Percentiles rank a stretch among this genome's conserved stretches.
Evolutionary conservation across 192 early-diverging fungal genomes (phyloP).

Genomic region (Umbelopsis sp.): DNA sequence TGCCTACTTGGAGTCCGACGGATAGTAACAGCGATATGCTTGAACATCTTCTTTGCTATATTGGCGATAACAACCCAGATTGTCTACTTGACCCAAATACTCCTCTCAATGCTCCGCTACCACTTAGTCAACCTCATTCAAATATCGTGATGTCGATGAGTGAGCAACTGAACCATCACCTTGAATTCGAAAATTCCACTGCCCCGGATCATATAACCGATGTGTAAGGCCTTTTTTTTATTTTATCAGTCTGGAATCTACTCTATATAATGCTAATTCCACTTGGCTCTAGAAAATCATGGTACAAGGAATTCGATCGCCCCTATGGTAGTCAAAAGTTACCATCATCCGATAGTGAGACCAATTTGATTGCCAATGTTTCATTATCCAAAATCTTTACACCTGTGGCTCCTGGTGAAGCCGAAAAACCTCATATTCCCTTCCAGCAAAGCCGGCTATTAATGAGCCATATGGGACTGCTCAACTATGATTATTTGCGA

Average conservation of each 20-base stretch:
- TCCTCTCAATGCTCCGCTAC: constrained; percentile 37
- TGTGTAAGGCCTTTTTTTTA: constrained; percentile 14
- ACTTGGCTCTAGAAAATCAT: background rate
- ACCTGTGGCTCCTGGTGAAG: constrained; percentile 46
- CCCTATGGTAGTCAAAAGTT: background rate
- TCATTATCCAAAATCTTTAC: constrained; percentile 56
- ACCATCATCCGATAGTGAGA: background rate
- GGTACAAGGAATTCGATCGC: background rate
- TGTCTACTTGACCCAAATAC: constrained; percentile 53
- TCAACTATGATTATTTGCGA: constrained; percentile 76
- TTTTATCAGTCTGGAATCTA: background rate
- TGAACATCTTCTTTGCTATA: constrained; percentile 51
- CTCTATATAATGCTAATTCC: background rate
- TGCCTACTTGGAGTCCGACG: background rate
- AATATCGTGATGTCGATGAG: constrained; percentile 33
- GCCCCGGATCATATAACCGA: constrained; percentile 22
- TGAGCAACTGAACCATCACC: constrained; percentile 48
- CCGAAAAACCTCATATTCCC: constrained; percentile 49
- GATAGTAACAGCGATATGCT: constrained; percentile 54
- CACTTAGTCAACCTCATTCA: constrained; percentile 21
- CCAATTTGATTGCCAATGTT: constrained; percentile 32
- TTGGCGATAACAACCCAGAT: constrained; percentile 63
- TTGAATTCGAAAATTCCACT: constrained; percentile 44
- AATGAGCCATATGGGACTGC: constrained; percentile 73
- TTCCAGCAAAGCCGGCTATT: constrained; percentile 71